phyloP scores from a whole-genome alignment of 768 basidiomycete genomes.

The Suillus luteus region DNA sequence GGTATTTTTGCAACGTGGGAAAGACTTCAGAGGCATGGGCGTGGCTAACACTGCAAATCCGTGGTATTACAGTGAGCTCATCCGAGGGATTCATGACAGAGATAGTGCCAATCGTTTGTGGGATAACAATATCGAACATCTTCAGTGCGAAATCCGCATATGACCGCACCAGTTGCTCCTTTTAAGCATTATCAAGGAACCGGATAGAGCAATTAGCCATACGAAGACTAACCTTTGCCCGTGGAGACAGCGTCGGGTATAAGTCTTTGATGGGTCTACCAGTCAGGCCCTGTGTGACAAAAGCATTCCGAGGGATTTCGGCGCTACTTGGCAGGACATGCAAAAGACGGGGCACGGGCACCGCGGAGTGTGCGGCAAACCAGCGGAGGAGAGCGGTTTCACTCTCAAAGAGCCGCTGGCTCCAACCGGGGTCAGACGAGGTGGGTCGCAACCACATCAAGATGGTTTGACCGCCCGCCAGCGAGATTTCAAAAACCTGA shows the following conservation, averaged over 20 bases:
- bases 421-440: neutral
- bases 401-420: conserved; percentile 7
- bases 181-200: neutral
- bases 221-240: conserved; percentile 8
- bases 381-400: conserved; percentile 6
- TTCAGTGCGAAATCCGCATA: conserved; percentile 16
- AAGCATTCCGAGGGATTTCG: conserved; percentile 2
- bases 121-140: conserved; percentile 12
- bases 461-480: conserved; percentile 5
- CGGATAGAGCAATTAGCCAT: neutral
- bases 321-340: neutral
- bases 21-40: too few species aligned
- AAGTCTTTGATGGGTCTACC: conserved; percentile 1
- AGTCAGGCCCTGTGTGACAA: conserved; percentile 3
- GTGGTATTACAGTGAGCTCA: conserved; percentile 9
- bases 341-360: conserved; percentile 9
- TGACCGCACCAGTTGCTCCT: conserved; percentile 17
- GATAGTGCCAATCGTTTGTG: conserved; percentile 11
- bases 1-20: too few species aligned
- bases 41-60: neutral
- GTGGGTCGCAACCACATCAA: conserved; percentile 9
- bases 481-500: conserved; percentile 12
- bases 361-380: conserved; percentile 4
- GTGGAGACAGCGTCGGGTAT: conserved; percentile 8
- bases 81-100: neutral